Evolutionary conservation across 1,284 basidiomycete genomes (phyloP), one percentile per base, ranked within the genome.

Genomic region (Austroboletus niveus): DNA sequence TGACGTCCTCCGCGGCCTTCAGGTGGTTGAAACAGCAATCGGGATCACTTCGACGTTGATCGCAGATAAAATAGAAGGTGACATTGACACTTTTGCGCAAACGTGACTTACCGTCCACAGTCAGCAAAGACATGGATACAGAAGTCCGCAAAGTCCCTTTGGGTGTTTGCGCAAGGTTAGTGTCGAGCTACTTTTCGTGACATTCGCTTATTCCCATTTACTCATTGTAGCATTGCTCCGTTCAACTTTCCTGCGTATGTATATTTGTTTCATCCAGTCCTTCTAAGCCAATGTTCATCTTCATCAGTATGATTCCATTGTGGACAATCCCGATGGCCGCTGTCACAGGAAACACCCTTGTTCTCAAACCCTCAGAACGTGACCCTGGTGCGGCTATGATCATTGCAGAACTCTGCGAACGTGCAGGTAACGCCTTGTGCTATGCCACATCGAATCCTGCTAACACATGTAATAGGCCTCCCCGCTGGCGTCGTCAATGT

Each of bases 301-400:
- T 47, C 46, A 45, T 42, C 50, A 94, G 93, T 12, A 97, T 97
- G 94, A 98, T 98, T 63, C 94, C 95, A 1, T 78, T 98, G 10
- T 98, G 95, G 95, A 90, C 92, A 1, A 94, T 97, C 55, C 92
- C 93, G 11, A 83, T 90, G 77, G 90, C 92, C 14, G 77, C 85
- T 27, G 86, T 88, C n/a, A 92, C 92, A 5, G 94, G 96, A 47
- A 99, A 99, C 69, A 95, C 96, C 0, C 80, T 98, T 43, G 80
- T 99, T 57, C 75, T 98, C 60, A 99, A 99, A 69, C 96, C 96
- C 20, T 96, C 93, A 2, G 96, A 98, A 71, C 85, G 96, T 30
- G 95, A 97, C 66, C 96, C 96, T 20, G 95, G 94, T 54, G 96
- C 96, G 9, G 88, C 93, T 15, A 95, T 97, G 90, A 96, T 99